phyloP scores from a whole-genome alignment of 2,329 filamentous ascomycete species.

The Talaromyces verruculosus region DNA sequence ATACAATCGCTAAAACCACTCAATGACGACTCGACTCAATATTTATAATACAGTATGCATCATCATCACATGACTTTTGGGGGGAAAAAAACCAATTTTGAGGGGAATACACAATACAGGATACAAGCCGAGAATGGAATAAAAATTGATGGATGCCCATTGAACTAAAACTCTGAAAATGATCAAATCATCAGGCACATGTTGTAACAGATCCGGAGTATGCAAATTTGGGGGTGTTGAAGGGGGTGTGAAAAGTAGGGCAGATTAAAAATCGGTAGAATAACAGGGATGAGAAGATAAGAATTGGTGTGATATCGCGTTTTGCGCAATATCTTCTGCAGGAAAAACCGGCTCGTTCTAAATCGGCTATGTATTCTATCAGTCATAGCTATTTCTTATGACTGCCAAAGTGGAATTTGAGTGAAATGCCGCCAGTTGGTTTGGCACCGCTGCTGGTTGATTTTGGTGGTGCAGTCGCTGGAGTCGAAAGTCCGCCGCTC shows the following conservation, averaged over 20 bases:
- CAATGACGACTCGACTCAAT: not conserved
- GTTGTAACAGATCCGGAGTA: constrained; percentile 5
- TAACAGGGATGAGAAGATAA: not conserved
- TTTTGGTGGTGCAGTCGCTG: not conserved
- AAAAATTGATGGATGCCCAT: not conserved
- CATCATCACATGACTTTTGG: not conserved
- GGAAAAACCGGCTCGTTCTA: not conserved
- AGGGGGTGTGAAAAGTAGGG: not conserved
- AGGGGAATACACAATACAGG: not conserved
- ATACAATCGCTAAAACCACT: not conserved
- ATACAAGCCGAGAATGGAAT: not conserved
- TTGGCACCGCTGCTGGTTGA: not conserved
- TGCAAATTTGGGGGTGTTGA: not conserved
- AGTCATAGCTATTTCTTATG: not conserved
- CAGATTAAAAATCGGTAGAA: not conserved
- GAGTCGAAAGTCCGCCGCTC: not conserved
- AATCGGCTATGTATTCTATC: not conserved
- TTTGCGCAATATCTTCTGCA: constrained; percentile 30
- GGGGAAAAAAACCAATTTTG: not conserved
- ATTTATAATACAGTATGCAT: constrained; percentile 3
- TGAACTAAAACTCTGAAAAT: not conserved
- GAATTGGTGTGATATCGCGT: constrained; percentile 19
- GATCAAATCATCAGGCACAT: not conserved
- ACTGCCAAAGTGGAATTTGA: constrained; percentile 11
- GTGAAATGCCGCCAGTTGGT: constrained; percentile 1